phyloP scores from a whole-genome alignment of 306 rosid genomes.

The Carpinus fangiana region DNA sequence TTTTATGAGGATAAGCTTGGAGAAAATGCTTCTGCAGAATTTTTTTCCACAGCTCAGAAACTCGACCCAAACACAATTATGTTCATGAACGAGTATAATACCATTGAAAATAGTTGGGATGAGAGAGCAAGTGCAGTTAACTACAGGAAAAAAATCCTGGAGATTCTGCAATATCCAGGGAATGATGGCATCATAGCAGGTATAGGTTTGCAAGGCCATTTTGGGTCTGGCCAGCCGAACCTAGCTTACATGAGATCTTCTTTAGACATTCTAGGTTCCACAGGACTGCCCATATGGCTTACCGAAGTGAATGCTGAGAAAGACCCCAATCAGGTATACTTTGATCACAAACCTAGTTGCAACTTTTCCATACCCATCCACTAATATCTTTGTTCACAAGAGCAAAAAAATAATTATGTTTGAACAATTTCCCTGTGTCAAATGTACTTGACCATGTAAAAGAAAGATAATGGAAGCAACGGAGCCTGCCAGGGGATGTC shows the following conservation, averaged over 20 bases:
- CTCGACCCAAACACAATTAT: constrained; percentile 54
- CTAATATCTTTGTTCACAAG: neutral
- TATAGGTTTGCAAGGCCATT: constrained; percentile 71
- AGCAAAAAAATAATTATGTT: neutral
- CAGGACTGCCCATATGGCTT: constrained; percentile 68
- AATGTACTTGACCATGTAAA: too few relatives aligned
- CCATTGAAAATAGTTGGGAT: constrained; percentile 53
- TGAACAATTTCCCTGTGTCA: too few relatives aligned
- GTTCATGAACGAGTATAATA: constrained; percentile 74
- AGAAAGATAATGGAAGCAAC: too few relatives aligned
- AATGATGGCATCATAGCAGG: constrained; percentile 38
- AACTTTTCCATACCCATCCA: neutral
- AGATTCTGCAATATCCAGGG: constrained; percentile 51
- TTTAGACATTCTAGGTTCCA: constrained; percentile 49
- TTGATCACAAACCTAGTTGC: neutral
- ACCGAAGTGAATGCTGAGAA: constrained; percentile 53
- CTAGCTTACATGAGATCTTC: constrained; percentile 65
- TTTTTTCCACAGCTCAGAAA: constrained; percentile 41
- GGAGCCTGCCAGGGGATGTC: too few relatives aligned
- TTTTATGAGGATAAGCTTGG: constrained; percentile 61
- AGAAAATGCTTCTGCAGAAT: constrained; percentile 52
- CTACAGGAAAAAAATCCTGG: constrained; percentile 38
- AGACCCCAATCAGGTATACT: constrained; percentile 51
- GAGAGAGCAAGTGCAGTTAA: constrained; percentile 33
- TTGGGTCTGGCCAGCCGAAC: constrained; percentile 49